Evolutionary conservation across 768 basidiomycete genomes (phyloP).

Genomic region (Termitomyces sp.): DNA sequence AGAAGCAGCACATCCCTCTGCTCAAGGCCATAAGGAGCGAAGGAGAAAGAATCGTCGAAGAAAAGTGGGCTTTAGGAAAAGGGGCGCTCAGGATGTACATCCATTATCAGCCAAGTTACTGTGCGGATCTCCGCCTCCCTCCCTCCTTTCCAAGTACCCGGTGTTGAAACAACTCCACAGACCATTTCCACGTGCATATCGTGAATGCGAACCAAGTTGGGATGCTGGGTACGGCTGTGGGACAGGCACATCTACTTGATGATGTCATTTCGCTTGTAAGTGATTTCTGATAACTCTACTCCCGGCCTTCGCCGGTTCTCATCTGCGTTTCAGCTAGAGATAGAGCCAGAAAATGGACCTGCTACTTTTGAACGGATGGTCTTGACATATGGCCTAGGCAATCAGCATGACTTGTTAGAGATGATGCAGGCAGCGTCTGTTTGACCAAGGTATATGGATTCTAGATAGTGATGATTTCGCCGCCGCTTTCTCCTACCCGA

Average conservation of each 20-base stretch:
- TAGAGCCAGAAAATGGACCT: conserved; percentile 55
- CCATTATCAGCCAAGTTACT: conserved; percentile 71
- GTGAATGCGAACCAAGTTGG: conserved; percentile 71
- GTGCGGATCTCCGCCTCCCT: neutral
- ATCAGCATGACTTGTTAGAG: conserved; percentile 70
- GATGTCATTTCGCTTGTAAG: conserved; percentile 84
- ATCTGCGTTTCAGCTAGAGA: conserved; percentile 37
- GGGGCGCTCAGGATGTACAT: conserved; percentile 77
- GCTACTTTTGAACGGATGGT: conserved; percentile 70
- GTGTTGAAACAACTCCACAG: conserved; percentile 37
- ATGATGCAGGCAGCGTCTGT: conserved; percentile 40
- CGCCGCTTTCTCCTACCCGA: neutral
- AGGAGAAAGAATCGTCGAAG: conserved; percentile 49
- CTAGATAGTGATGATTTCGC: neutral
- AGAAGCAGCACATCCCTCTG: conserved; percentile 59
- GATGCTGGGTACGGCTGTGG: conserved; percentile 75
- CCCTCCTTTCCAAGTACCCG: too few species aligned
- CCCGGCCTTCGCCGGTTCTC: neutral
- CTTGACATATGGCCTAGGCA: conserved; percentile 80
- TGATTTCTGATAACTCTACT: neutral
- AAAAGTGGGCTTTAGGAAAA: conserved; percentile 62
- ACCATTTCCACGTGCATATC: conserved; percentile 94
- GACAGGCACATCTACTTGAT: conserved; percentile 91
- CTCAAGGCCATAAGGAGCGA: conserved; percentile 63
- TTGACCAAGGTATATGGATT: conserved; percentile 6